A percentile compares a stretch with the other conserved stretches of the same genome.
Conservation (phyloP, 257 asterid species). For the Misopates orontium region DNA sequence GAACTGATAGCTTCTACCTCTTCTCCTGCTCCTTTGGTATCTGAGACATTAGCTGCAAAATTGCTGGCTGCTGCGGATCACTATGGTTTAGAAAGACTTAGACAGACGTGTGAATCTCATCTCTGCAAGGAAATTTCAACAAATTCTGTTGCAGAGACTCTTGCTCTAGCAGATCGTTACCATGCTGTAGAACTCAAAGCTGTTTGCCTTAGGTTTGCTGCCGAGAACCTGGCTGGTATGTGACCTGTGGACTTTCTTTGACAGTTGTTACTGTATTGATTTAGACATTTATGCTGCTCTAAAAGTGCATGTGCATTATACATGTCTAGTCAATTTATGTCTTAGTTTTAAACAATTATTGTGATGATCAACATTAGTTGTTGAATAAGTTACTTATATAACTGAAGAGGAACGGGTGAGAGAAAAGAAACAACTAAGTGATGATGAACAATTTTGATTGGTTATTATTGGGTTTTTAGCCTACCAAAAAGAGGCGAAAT, state of each 20-base stretch:
- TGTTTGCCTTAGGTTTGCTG: conserved; percentile 91
- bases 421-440: too few relatives aligned
- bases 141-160: conserved; percentile 66
- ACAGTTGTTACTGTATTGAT: background rate
- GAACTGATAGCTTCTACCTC: conserved; percentile 70
- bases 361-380: too few relatives aligned
- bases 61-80: conserved; percentile 92
- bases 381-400: too few relatives aligned
- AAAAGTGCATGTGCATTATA: too few relatives aligned
- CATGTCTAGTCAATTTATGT: background rate
- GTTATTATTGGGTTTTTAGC: too few relatives aligned
- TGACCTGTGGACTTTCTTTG: background rate
- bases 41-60: conserved; percentile 75
- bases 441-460: too few relatives aligned
- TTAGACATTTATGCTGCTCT: too few relatives aligned
- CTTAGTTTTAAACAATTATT: too few relatives aligned
- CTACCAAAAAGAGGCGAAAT: too few relatives aligned
- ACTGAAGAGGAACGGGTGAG: too few relatives aligned
- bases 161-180: conserved; percentile 71
- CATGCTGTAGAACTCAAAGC: conserved; percentile 82
- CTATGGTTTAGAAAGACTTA: conserved; percentile 80
- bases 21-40: conserved; percentile 40
- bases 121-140: conserved; percentile 89
- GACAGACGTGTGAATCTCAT: conserved; percentile 81
- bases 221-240: conserved; percentile 90